Evolutionary conservation across 1,284 basidiomycete species (phyloP), one percentile per base, ranked within the genome.

Genomic region (Microbotryum scabiosae): DNA sequence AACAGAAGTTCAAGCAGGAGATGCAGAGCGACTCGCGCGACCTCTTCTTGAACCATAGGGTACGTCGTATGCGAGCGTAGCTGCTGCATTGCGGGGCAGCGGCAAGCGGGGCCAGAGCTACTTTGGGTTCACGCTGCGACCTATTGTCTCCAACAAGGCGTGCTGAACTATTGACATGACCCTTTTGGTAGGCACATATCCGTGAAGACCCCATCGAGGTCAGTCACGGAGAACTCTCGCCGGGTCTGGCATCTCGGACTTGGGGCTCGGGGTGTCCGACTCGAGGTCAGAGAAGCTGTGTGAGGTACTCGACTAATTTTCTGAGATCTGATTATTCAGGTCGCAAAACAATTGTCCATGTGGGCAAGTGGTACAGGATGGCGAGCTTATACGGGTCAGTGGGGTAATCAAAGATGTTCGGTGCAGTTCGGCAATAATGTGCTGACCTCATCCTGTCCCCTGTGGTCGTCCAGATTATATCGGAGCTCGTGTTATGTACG

Each of bases 321-420:
- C 21, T 25, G 8, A 26, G 3, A 8, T 3, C 3, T 18, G 0
- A 1, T 23, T 36, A 16, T 2, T 18, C 30, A 67, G 66, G 65
- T 68, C 45, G 60, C 57, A 16, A 68, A 68, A 28, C 63, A 65
- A 36, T 41, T 68, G 16, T 63, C 59, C 12, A 45, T 61, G 6
- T 68, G 63, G 61, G 60, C 61, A 5, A 61, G 43, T 2, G 66
- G 66, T 2, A 56, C 54, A 3, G 66, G 66, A n/a, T 68, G 66
- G 66, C 57, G 66, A 10, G 21, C 61, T 1, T 68, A 68, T 60
- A 52, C 45, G 5, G 54, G 63, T 61, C 0, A 25, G 59, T 44
- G 12, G 7, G 16, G 9, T 7, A 5, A n/a, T 41, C 25, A 36
- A 23, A 48, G 25, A 18, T 5, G 20, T 25, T 12, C 10, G 8